A percentile compares a stretch with the other conserved stretches of the same genome.
These are phyloP conservation scores for Protomyces macrosporus DNA, from an alignment of 1,139 yeast species.

Conservation along the genomic window DNA sequence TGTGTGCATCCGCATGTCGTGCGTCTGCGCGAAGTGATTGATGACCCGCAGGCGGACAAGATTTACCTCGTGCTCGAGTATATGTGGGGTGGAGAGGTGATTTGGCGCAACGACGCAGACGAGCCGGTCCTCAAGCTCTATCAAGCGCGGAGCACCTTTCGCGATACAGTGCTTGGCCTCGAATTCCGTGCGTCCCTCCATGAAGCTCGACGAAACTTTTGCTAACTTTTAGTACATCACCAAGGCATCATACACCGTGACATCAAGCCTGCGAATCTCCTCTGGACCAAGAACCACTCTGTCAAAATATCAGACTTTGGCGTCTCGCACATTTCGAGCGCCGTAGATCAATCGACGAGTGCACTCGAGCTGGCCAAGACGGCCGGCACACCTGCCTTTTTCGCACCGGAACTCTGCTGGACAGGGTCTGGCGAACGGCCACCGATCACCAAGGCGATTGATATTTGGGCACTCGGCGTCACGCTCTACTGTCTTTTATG, in stretches of 20 bases:
- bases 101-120: conserved; percentile 57
- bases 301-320: conserved; percentile 97
- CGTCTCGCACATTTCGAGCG: conserved; percentile 71
- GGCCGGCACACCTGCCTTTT: conserved; percentile 85
- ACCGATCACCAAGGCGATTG: conserved; percentile 68
- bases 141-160: conserved; percentile 62
- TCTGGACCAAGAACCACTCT: conserved; percentile 62
- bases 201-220: neutral
- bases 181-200: conserved; percentile 50
- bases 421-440: conserved; percentile 42
- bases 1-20: conserved; percentile 91
- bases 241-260: conserved; percentile 96
- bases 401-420: conserved; percentile 70
- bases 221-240: conserved; percentile 51
- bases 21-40: conserved; percentile 77
- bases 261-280: conserved; percentile 90
- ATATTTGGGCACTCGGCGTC: conserved; percentile 95
- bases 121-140: conserved; percentile 50
- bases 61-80: conserved; percentile 88
- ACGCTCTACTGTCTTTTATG: conserved; percentile 82
- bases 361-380: conserved; percentile 84
- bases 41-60: conserved; percentile 75
- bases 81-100: conserved; percentile 85
- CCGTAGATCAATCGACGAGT: conserved; percentile 42
- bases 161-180: conserved; percentile 83